Conservation (phyloP, 2,329 filamentous ascomycete species). For the Colletotrichum incanum region DNA sequence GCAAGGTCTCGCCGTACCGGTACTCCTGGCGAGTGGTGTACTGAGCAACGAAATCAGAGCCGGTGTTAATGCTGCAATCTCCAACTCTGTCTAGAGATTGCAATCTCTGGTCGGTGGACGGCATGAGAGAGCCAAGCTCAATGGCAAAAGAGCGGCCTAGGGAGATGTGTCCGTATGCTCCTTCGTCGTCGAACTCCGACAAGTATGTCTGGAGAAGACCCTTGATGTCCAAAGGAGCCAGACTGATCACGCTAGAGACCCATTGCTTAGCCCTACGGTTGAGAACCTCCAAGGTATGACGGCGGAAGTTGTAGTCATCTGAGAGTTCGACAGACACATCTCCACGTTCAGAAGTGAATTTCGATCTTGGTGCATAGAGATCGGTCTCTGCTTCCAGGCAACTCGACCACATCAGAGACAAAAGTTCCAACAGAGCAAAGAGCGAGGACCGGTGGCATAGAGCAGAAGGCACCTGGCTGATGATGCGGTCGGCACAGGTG, state of each 20-base stretch:
- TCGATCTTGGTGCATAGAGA: slow-evolving; percentile 89
- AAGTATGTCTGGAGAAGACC: slow-evolving; percentile 96
- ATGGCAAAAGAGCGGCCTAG: slow-evolving; percentile 94
- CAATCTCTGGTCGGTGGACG: slow-evolving; percentile 87
- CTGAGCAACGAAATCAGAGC: slow-evolving; percentile 95
- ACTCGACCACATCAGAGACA: slow-evolving; percentile 95
- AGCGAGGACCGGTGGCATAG: slow-evolving; percentile 92
- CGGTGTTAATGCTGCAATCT: slow-evolving; percentile 86
- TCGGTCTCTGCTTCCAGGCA: slow-evolving; percentile 96
- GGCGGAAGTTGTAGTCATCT: slow-evolving; percentile 89
- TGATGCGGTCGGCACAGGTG: slow-evolving; percentile 86
- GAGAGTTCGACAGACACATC: slow-evolving; percentile 91
- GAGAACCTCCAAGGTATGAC: slow-evolving; percentile 83
- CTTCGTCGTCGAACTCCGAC: slow-evolving; percentile 94
- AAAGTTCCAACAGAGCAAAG: slow-evolving; percentile 91
- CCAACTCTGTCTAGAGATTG: slow-evolving; percentile 84
- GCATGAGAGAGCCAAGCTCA: slow-evolving; percentile 91
- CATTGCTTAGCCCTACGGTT: slow-evolving; percentile 84
- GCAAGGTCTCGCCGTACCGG: slow-evolving; percentile 84
- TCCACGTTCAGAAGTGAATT: slow-evolving; percentile 83
- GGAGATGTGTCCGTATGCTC: slow-evolving; percentile 91
- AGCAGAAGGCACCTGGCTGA: slow-evolving; percentile 87
- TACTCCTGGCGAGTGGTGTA: slow-evolving; percentile 98
- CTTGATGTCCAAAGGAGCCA: slow-evolving; percentile 94
- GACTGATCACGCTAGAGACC: slow-evolving; percentile 84